A percentile compares a stretch with the other conserved stretches of the same genome.
Conservation (phyloP, 768 basidiomycete species). For the Royoungia palumana region DNA sequence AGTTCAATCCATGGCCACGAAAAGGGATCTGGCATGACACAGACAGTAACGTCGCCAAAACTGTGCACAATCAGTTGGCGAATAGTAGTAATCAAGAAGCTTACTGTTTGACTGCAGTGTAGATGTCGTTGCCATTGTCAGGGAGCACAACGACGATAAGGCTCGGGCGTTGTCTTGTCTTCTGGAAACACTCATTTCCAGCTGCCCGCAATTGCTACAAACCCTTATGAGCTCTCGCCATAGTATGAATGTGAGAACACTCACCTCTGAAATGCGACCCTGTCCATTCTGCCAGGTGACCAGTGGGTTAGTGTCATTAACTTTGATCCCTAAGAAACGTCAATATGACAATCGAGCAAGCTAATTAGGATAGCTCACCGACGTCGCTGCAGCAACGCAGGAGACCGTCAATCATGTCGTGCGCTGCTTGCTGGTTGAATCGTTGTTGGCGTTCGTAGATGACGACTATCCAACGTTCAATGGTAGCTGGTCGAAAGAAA, state of each 20-base stretch:
- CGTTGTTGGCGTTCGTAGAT: conserved; percentile 62
- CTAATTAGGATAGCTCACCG: conserved; percentile 43
- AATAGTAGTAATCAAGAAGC: conserved; percentile 23
- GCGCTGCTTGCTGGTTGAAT: conserved; percentile 46
- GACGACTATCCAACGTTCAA: conserved; percentile 61
- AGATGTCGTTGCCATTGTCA: conserved; percentile 72
- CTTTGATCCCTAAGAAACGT: conserved; percentile 50
- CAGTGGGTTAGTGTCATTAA: conserved; percentile 43
- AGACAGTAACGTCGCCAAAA: conserved; percentile 65
- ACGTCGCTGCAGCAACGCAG: conserved; percentile 48
- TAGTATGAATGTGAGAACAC: conserved; percentile 2
- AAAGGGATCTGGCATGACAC: conserved; percentile 4
- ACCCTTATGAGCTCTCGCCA: neutral
- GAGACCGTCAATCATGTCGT: conserved; percentile 56
- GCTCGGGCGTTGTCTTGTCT: conserved; percentile 42
- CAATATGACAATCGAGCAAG: neutral
- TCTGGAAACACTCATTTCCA: conserved; percentile 45
- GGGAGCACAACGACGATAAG: conserved; percentile 70
- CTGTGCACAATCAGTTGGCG: conserved; percentile 34
- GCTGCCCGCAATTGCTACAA: conserved; percentile 47
- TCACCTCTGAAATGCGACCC: conserved; percentile 47
- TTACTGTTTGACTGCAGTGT: conserved; percentile 76
- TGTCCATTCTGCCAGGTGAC: conserved; percentile 59
- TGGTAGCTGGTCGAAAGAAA: conserved; percentile 54
- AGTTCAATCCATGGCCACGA: neutral